phyloP scores from a whole-genome alignment of 768 basidiomycete species.

The Suillus alpinus region DNA sequence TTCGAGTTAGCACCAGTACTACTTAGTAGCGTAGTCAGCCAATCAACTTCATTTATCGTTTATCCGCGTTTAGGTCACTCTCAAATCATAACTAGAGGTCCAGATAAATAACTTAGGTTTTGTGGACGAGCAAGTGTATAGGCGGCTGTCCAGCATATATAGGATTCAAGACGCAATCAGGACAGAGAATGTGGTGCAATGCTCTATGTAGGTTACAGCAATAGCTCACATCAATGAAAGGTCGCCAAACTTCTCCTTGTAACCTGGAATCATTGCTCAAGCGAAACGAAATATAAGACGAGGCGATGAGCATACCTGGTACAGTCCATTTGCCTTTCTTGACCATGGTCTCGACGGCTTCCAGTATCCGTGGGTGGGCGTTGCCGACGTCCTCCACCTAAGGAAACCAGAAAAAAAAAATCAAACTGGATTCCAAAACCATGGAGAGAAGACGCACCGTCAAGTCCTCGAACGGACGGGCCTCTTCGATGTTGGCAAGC shows the following conservation, averaged over 20 bases:
- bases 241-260: conserved; percentile 97
- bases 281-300: not conserved
- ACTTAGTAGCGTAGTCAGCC: not conserved
- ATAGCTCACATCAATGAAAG: conserved; percentile 78
- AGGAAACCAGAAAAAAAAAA: not conserved
- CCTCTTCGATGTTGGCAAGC: conserved; percentile 94
- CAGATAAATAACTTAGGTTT: not conserved
- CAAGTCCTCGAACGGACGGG: conserved; percentile 95
- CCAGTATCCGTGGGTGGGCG: conserved; percentile 88
- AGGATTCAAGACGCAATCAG: not conserved
- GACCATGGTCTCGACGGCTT: conserved; percentile 92
- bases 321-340: conserved; percentile 99
- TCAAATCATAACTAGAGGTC: not conserved
- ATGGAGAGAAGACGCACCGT: conserved; percentile 56
- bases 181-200: not conserved
- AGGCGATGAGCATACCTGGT: conserved; percentile 58
- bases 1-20: too few relatives aligned
- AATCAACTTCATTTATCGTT: not conserved
- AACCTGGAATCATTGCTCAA: conserved; percentile 45
- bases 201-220: conserved; percentile 18
- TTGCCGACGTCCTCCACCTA: conserved; percentile 87
- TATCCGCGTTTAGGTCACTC: not conserved
- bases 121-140: not conserved
- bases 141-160: not conserved
- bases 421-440: not conserved